Percentiles rank a stretch among this genome's conserved stretches.
Evolutionary conservation across 2,329 filamentous ascomycete genomes (phyloP).

Genomic region (Aspergillus eucalypticola): DNA sequence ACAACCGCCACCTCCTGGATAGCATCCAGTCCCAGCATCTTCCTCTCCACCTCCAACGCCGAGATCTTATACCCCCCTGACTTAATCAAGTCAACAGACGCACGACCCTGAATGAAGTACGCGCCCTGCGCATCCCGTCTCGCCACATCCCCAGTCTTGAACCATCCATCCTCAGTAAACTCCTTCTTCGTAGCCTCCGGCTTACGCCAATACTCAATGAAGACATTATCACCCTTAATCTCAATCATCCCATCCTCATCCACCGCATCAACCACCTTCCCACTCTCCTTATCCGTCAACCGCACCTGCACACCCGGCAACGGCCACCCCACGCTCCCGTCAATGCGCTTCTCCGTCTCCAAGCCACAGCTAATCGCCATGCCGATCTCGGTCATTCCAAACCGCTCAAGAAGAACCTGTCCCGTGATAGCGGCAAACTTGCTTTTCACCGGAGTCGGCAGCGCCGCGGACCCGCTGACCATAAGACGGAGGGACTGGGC

Average conservation of each 20-base stretch:
- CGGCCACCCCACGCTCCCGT: conserved; percentile 53
- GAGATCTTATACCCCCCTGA: conserved; percentile 58
- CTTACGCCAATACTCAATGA: conserved; percentile 46
- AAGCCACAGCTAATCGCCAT: conserved; percentile 50
- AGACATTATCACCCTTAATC: conserved; percentile 45
- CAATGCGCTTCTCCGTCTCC: conserved; percentile 41
- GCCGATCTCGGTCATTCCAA: conserved; percentile 55
- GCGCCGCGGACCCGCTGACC: conserved; percentile 46
- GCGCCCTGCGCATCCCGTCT: conserved; percentile 38
- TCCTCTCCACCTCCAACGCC: conserved; percentile 57
- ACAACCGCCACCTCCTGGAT: conserved; percentile 57
- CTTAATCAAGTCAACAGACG: conserved; percentile 57
- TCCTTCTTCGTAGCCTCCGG: conserved; percentile 49
- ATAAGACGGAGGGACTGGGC: conserved; percentile 39
- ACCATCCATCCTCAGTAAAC: conserved; percentile 52
- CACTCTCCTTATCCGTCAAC: conserved; percentile 45
- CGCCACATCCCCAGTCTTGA: conserved; percentile 51
- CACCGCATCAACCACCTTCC: conserved; percentile 28
- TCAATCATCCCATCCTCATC: conserved; percentile 48
- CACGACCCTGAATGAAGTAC: conserved; percentile 58
- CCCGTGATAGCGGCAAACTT: conserved; percentile 45
- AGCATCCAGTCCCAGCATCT: conserved; percentile 52
- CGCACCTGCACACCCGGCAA: conserved; percentile 51
- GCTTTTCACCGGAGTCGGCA: conserved; percentile 44
- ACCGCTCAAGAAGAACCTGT: conserved; percentile 49